Evolutionary conservation across 371 early-diverging fungal genomes (phyloP).

Genomic region (Enterocytospora artemiae): DNA sequence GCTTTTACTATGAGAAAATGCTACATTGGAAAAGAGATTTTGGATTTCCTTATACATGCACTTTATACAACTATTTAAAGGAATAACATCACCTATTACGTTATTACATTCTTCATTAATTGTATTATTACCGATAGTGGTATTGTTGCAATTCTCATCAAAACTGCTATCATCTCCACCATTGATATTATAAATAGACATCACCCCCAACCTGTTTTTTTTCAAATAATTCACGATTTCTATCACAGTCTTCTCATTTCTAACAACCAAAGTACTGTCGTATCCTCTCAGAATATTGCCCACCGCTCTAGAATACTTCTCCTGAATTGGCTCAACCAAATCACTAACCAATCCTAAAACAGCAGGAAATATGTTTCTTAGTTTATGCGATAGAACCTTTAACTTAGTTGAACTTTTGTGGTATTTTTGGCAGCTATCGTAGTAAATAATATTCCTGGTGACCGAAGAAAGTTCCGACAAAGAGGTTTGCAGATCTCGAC

Average conservation of each 20-base stretch:
- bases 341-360: conserved; percentile 80
- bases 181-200: conserved; percentile 69
- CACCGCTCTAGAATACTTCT: conserved; percentile 75
- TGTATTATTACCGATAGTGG: conserved; percentile 64
- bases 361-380: conserved; percentile 58
- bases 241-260: conserved; percentile 60
- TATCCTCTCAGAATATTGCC: conserved; percentile 61
- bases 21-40: conserved; percentile 63
- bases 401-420: background rate
- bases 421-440: conserved; percentile 71
- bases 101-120: conserved; percentile 63
- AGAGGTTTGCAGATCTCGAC: no score
- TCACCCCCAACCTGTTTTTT: conserved; percentile 76
- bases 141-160: conserved; percentile 5
- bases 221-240: conserved; percentile 69
- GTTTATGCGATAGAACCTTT: no score
- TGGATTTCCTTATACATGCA: conserved; percentile 70
- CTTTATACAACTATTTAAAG: conserved; percentile 65
- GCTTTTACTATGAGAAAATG: conserved; percentile 27
- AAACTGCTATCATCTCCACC: conserved; percentile 28
- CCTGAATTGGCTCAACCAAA: conserved; percentile 75
- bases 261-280: conserved; percentile 62
- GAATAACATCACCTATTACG: conserved; percentile 75
- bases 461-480: no score
- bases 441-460: conserved; percentile 35